Conservation (phyloP, 2,329 filamentous ascomycete genomes). For the Davidsoniella neocaledoniae region DNA sequence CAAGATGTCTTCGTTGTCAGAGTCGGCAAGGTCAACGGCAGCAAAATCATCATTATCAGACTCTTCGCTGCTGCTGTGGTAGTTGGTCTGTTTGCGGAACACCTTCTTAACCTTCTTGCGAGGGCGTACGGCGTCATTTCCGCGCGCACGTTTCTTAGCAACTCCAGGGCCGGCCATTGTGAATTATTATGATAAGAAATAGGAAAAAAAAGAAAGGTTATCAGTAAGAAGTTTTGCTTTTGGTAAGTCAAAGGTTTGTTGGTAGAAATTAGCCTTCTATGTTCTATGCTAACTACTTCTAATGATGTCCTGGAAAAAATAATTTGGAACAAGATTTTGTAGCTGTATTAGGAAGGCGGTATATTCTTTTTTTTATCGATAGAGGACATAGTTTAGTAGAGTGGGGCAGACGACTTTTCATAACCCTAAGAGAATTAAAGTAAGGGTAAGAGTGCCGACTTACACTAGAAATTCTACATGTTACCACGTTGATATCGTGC, state of each 20-base stretch:
- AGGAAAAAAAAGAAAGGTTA: not conserved
- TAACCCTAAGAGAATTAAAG: not conserved
- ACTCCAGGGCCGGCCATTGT: conserved; percentile 9
- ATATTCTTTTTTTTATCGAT: conserved; percentile 7
- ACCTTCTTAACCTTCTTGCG: conserved; percentile 25
- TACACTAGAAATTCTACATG: no score
- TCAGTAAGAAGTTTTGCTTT: not conserved
- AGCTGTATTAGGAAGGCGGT: conserved; percentile 7
- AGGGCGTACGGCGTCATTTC: conserved; percentile 22
- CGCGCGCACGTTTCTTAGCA: conserved; percentile 20
- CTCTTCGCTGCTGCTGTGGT: conserved; percentile 37
- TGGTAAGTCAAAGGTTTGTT: no score
- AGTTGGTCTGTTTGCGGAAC: conserved; percentile 26
- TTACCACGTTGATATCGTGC: no score
- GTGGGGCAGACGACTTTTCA: not conserved
- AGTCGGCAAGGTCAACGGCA: conserved; percentile 37
- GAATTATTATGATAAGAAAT: not conserved
- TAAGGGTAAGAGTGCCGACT: no score
- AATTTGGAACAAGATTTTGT: not conserved
- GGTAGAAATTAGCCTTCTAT: not conserved
- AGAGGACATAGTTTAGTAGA: not conserved
- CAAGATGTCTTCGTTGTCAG: conserved; percentile 41
- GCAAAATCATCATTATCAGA: conserved; percentile 26
- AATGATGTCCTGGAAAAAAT: conserved; percentile 1
- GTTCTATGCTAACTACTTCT: no score